These are phyloP conservation scores for Saururus chinensis DNA, from an alignment of 164 flowering plant genomes.

Conservation along the genomic window DNA sequence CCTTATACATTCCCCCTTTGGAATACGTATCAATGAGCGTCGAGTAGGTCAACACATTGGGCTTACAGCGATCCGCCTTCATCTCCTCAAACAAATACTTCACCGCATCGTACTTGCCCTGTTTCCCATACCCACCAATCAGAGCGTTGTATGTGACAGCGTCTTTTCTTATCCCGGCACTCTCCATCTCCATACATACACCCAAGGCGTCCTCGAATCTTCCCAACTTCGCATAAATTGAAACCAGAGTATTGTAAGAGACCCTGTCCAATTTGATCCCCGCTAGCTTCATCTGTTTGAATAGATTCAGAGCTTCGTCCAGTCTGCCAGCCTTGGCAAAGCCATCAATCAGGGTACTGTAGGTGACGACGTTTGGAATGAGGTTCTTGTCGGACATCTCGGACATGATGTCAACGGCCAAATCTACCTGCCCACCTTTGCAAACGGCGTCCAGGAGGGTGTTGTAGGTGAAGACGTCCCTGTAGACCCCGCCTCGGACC, in stretches of 20 bases:
- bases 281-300: slow-evolving; percentile 63
- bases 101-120: slow-evolving; percentile 57
- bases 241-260: slow-evolving; percentile 69
- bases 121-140: slow-evolving; percentile 86
- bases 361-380: slow-evolving; percentile 84
- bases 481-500: slow-evolving; percentile 61
- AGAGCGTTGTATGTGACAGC: slow-evolving; percentile 92
- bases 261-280: slow-evolving; percentile 76
- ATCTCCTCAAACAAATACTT: slow-evolving; percentile 57
- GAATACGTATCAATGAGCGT: slow-evolving; percentile 78
- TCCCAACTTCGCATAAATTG: slow-evolving; percentile 77
- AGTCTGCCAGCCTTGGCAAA: slow-evolving; percentile 73
- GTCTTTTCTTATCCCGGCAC: slow-evolving; percentile 65
- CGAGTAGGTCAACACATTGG: slow-evolving; percentile 84
- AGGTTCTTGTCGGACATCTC: slow-evolving; percentile 67
- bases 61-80: slow-evolving; percentile 39
- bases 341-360: slow-evolving; percentile 91
- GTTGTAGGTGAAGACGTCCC: slow-evolving; percentile 84
- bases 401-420: slow-evolving; percentile 64
- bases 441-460: slow-evolving; percentile 83
- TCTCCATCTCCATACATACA: slow-evolving; percentile 79
- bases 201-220: slow-evolving; percentile 69
- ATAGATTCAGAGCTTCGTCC: slow-evolving; percentile 69
- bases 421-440: slow-evolving; percentile 87
- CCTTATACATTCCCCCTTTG: slow-evolving; percentile 71